A percentile compares a stretch with the other conserved stretches of the same genome.
Conservation (phyloP, 108 stramenopile genomes). For the Skeletonema grethae region DNA sequence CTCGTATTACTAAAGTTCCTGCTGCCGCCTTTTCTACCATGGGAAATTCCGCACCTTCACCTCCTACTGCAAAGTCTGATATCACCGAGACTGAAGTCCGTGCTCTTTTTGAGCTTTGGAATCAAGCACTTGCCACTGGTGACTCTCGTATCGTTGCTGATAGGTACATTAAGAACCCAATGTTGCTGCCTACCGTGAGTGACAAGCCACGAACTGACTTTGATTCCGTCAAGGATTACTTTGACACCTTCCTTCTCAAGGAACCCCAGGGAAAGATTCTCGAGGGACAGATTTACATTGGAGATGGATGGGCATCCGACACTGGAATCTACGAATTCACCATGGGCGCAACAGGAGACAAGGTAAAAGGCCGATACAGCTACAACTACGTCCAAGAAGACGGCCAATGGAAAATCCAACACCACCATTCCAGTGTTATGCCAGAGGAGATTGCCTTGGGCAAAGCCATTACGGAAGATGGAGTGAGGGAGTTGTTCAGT, state of each 20-base stretch:
- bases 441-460: slow-evolving; percentile 1
- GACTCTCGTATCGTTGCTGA: slow-evolving; percentile 55
- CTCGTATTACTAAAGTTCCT: too few species aligned
- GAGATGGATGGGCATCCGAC: slow-evolving; percentile 52
- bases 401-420: slow-evolving; percentile 43
- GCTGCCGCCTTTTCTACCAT: too few species aligned
- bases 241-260: slow-evolving; percentile 47
- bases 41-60: too few species aligned
- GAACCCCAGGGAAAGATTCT: slow-evolving; percentile 54
- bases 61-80: too few species aligned
- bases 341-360: slow-evolving; percentile 50
- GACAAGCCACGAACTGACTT: slow-evolving; percentile 52
- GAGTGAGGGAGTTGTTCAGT: slow-evolving; percentile 50
- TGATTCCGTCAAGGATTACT: slow-evolving; percentile 52
- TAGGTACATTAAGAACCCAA: slow-evolving; percentile 53
- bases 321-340: slow-evolving; percentile 59
- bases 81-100: slow-evolving; percentile 60
- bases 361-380: slow-evolving; percentile 48
- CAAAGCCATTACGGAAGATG: slow-evolving; percentile 39
- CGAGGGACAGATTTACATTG: slow-evolving; percentile 40
- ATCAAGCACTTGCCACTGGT: slow-evolving; percentile 61
- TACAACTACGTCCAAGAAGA: slow-evolving; percentile 39
- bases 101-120: slow-evolving; percentile 72
- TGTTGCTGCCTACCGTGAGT: slow-evolving; percentile 51
- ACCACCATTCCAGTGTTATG: slow-evolving; percentile 37